Evolutionary conservation across 352 stramenopile species (phyloP), one percentile per base, ranked within the genome.

Genomic region (Globisporangium nagaii): DNA sequence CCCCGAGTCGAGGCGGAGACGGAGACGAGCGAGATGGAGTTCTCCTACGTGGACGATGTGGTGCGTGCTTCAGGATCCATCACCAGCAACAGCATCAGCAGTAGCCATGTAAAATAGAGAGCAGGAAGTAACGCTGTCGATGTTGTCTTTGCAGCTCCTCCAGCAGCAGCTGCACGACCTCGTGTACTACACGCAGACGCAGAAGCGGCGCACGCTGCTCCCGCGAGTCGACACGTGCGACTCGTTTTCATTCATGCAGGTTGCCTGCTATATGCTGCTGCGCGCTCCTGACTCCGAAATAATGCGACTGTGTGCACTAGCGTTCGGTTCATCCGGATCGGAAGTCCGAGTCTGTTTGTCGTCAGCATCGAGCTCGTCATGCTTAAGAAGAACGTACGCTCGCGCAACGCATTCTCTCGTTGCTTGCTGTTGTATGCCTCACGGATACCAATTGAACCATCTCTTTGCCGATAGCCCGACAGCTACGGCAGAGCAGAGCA

Each of bases 101-200:
- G n/a, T 11, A 22, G 25, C 7, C 10, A 24, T 9, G 12, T 22
- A 7, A 15, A 34, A 19, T 25, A 42, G n/a, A 27, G 27, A 8
- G 6, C 8, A 20, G 13, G 36, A 25, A 7, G 5, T 34, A 9
- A 25, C 17, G 43, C 22, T 28, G 4, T 35, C 20, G 12, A 9
- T 30, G 19, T 36, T 34, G 27, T 50, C 10, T 52, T 6, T 39
- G 3, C 39, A 87, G 76, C 47, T 45, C 7, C 59, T 71, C 20
- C 75, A 87, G 51, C 73, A 87, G 59, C 75, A 90, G 49, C 52
- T 90, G 19, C 73, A 85, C 28, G 80, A 88, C 54, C 56, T 90
- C 46, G 35, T 85, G 37, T 52, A 78, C 51, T 71, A 71, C 45
- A 65, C 71, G 24, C 60, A 84, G 50, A 63, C 67, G 30, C 73